Base-by-base conservation (phyloP, 2,329 filamentous ascomycete genomes). In the Metarhizium rileyi region DNA sequence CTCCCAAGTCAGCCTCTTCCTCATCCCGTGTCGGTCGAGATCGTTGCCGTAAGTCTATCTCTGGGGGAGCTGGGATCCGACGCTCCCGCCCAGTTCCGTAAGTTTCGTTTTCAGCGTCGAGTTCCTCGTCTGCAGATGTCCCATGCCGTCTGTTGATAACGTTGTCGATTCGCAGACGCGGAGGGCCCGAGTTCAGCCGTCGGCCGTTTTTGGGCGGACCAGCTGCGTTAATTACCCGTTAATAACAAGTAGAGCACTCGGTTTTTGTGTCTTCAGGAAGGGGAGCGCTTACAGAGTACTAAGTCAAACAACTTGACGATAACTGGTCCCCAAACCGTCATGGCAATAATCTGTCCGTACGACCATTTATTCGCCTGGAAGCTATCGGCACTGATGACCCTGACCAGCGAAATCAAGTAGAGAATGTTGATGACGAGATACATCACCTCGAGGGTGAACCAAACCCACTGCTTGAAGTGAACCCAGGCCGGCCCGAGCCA, bases 241-340 rank as follows among this genome's bases (percentile, higher is more conserved):
- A 64, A 62, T 27, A 50, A 49, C 20, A 42, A 20, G 23, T 14
- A 12, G 12, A 14, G 30, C 30, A 12, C 10, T 14, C 30, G 30
- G 30, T 14, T 14, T 16, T n/a, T n/a, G n/a, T n/a, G n/a, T n/a
- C n/a, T 12, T 5, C 16, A n/a, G 30, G 12, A 14, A 33, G 30
- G 30, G 30, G 12, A 14, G 30, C 30, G 55, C 66, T 61, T 56
- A 67, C 66, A 66, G n/a, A 68, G 48, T 12, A 66, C 57, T 3
- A 69, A 57, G 35, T 67, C 63, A 50, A 69, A 64, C n/a, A 68
- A 48, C 48, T 69, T 68, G 40, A 69, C 65, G 48, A 69, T 67
- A 51, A 69, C 64, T 8, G 66, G 66, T 0, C 66, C 66, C 66
- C 66, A 69, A 5, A 68, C 64, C 0, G 66, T 67, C 30, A 68